Evolutionary conservation across 768 basidiomycete genomes (phyloP), one percentile per base, ranked within the genome.

Genomic region (Suillus ampliporus): DNA sequence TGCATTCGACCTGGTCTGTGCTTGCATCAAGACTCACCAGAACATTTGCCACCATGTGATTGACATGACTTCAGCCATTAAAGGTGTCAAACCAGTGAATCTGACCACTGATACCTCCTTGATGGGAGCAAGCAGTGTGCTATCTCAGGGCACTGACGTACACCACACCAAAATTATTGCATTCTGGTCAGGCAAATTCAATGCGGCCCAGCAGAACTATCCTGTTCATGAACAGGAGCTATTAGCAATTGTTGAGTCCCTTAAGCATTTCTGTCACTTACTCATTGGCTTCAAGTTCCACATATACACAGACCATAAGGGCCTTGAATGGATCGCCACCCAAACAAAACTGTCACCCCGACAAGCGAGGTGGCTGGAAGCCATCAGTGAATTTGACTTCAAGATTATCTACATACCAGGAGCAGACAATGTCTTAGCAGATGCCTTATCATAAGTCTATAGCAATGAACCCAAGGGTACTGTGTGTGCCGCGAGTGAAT

Each of bases 161-260:
- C 3, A 31, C 4, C 31, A 6, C 31, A 6, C 31, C 3, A 6
- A 31, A 3, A 6, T 31, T 3, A 31, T 31, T 6, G 31, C 31
- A 6, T 74, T 74, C 58, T 70, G 72, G 66, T 78, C 73, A 0
- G 56, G 61, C 6, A 75, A 76, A 46, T 71, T 77, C 44, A 71
- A 68, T 0, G 15, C 60, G 17, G 70, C 73, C 0, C 75, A 78
- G 58, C 61, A 65, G 17, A 72, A 75, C 54, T 78, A 77, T 50
- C 48, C 61, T 14, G 71, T 73, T 13, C 67, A 69, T 40, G 73
- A 62, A 21, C 17, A 31, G 26, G 71, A 73, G 52, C 65, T 60
- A 7, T 51, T 72, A 2, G 70, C 71, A 2, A 71, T 71, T 9
- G 56, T 73, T 1, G 66, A 72, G 61, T 68, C 68, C 0, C 52